Conservation (phyloP, 352 stramenopile species). For the Phytopythium kandeliae region DNA sequence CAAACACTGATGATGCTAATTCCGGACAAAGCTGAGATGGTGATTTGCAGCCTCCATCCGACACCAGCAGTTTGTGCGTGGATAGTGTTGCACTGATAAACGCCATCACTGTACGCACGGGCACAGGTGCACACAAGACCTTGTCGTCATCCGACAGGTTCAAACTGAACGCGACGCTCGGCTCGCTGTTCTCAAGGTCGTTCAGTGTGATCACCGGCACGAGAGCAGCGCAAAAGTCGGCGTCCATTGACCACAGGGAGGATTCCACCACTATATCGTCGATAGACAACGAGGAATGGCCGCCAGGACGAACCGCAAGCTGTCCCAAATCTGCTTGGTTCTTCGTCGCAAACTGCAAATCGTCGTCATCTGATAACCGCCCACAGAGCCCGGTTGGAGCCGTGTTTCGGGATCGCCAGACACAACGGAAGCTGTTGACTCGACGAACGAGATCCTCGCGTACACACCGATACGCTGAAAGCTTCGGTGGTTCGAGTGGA, state of each 20-base stretch:
- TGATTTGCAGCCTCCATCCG: neutral
- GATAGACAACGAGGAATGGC: neutral
- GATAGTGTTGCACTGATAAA: conserved; percentile 62
- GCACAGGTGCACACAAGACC: conserved; percentile 62
- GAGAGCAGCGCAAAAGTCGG: conserved; percentile 44
- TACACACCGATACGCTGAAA: conserved; percentile 53
- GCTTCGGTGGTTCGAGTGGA: conserved; percentile 60
- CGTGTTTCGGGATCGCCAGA: conserved; percentile 34
- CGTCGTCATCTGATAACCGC: conserved; percentile 1
- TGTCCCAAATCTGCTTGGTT: conserved; percentile 26
- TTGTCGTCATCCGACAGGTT: conserved; percentile 69
- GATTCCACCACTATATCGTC: conserved; percentile 54
- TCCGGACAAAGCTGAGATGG: conserved; percentile 40
- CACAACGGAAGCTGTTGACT: conserved; percentile 50
- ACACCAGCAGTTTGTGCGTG: conserved; percentile 24
- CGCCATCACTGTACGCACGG: conserved; percentile 48
- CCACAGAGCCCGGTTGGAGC: neutral
- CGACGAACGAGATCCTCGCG: conserved; percentile 72
- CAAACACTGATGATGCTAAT: conserved; percentile 59
- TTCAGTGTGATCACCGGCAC: conserved; percentile 69
- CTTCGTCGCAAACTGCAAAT: conserved; percentile 15
- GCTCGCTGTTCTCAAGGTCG: conserved; percentile 24
- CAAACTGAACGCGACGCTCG: conserved; percentile 39
- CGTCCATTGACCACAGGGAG: conserved; percentile 62
- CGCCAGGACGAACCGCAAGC: neutral